These are phyloP conservation scores for Whalleya microplaca DNA, from an alignment of 2,329 filamentous ascomycete genomes.

Conservation along the genomic window DNA sequence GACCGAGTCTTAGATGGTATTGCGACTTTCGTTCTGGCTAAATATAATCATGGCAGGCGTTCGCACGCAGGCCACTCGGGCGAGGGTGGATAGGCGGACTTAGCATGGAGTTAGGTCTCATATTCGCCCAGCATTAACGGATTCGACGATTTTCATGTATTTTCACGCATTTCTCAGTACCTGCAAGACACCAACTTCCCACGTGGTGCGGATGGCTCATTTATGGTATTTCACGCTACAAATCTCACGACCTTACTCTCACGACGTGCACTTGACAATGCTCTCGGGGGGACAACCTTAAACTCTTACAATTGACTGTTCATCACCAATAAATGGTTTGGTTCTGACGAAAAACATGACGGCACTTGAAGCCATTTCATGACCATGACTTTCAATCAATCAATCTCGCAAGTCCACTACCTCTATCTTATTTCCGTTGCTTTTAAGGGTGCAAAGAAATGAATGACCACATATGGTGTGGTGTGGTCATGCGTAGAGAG, in stretches of 20 bases:
- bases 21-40: constrained; percentile 10
- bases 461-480: constrained; percentile 19
- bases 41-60: constrained; percentile 4
- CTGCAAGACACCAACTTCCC: constrained; percentile 13
- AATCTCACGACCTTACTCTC: constrained; percentile 21
- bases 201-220: constrained; percentile 11
- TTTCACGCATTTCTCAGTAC: constrained; percentile 23
- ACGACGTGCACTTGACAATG: constrained; percentile 15
- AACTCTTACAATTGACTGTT: constrained; percentile 16
- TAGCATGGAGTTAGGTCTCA: neutral
- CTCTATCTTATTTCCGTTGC: constrained; percentile 20
- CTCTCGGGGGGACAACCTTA: constrained; percentile 18
- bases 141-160: constrained; percentile 27
- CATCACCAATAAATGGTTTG: constrained; percentile 22
- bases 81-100: constrained; percentile 1
- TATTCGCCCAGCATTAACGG: constrained; percentile 10
- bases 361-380: constrained; percentile 26
- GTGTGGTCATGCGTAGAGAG: constrained; percentile 7
- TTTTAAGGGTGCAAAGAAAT: constrained; percentile 22
- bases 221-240: constrained; percentile 15
- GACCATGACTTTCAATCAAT: constrained; percentile 24
- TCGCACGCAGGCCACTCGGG: neutral
- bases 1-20: constrained; percentile 23
- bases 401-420: constrained; percentile 14
- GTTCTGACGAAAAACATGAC: constrained; percentile 33